Base-by-base conservation (phyloP, 345 rosid genomes). In the Bretschneidera sinensis region DNA sequence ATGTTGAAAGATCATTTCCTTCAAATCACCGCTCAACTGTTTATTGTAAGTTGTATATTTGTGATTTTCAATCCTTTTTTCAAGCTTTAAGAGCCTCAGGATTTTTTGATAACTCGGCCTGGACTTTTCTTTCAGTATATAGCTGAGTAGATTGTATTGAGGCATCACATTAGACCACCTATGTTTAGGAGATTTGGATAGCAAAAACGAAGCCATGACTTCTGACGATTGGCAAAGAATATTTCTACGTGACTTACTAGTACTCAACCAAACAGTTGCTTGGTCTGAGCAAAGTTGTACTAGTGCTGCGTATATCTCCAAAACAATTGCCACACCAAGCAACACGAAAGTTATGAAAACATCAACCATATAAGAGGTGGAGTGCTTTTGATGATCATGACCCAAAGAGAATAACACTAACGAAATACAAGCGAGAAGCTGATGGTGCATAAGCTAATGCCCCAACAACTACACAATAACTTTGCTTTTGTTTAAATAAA, bases 401-500 rank as follows among this genome's bases (percentile, higher is more conserved):
- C 16, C n/a, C n/a, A n/a, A n/a, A 0, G 65, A 61, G 16, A 76
- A 63, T 23, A 62, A 22, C 14, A 35, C 19, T 11, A 66, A 71
- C n/a, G 65, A 57, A n/a, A 60, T 58, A 9, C 54, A 10, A 23
- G 59, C 20, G 43, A 52, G 22, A 51, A 58, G 49, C 48, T 25
- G 19, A 34, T 2, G 48, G 0, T 48, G 2, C 79, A 69, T 54
- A 64, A 63, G 48, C 39, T 0, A 48, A 60, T 20, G n/a, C 87
- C 80, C 0, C 7, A 6, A 19, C 23, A 2, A 0, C 63, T 25
- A 57, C 65, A 65, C 19, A 68, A 14, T 2, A 72, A 4, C 7
- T 48, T 23, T 0, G 73, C 74, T 61, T 82, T 82, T 0, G 87
- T 77, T 65, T 35, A 82, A 4, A 77, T 70, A 22, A 64, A 55